These are phyloP conservation scores for Aquilaria yunnanensis DNA, from an alignment of 345 rosid genomes.

Conservation along the genomic window DNA sequence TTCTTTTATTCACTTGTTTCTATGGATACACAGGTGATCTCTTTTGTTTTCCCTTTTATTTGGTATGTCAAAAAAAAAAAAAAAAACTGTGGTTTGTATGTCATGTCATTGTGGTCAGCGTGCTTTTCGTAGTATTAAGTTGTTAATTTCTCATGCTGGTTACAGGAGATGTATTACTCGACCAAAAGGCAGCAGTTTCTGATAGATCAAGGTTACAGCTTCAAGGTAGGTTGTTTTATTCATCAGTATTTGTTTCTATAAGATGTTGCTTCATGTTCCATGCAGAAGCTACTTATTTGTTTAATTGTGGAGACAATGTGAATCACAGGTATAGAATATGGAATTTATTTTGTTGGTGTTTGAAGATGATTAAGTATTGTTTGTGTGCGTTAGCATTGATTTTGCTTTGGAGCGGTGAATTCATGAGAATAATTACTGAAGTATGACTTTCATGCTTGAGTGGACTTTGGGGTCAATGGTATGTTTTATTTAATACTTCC, in stretches of 20 bases:
- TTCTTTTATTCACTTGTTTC: conserved; percentile 97
- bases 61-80: not conserved
- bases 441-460: no score
- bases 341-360: not conserved
- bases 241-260: not conserved
- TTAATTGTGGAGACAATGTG: not conserved
- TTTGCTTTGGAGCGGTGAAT: no score
- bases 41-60: not conserved
- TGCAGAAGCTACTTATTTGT: not conserved
- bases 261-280: not conserved
- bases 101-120: not conserved
- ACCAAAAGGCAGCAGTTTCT: conserved; percentile 93
- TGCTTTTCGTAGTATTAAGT: not conserved
- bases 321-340: not conserved
- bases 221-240: conserved; percentile 41
- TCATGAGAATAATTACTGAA: no score
- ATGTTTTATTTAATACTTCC: no score
- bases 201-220: conserved; percentile 95
- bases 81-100: not conserved
- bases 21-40: conserved; percentile 80
- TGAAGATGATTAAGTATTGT: not conserved
- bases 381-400: no score
- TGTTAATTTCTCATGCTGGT: conserved; percentile 2
- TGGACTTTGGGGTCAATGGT: no score
- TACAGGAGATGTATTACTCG: conserved; percentile 91